phyloP scores from a whole-genome alignment of 139 green algal species.

The Chlorella ohadii region DNA sequence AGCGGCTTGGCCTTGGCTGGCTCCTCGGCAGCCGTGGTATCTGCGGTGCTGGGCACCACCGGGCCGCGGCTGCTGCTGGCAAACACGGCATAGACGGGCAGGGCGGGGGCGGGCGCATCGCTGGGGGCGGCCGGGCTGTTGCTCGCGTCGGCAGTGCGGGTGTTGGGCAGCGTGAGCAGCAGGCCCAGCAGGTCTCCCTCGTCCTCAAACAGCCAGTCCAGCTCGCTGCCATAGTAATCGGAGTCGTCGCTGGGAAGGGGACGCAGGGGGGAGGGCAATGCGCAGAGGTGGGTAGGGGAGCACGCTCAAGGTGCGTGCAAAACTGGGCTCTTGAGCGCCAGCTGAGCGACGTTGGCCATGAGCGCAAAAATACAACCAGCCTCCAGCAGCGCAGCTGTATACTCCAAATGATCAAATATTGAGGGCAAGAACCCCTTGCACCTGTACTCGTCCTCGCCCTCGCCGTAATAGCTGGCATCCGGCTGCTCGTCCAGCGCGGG shows the following conservation, averaged over 20 bases:
- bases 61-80: constrained; percentile 13
- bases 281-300: too few relatives aligned
- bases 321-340: too few relatives aligned
- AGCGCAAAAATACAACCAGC: too few relatives aligned
- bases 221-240: neutral
- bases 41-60: neutral
- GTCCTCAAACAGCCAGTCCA: constrained; percentile 28
- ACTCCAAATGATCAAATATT: too few relatives aligned
- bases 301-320: too few relatives aligned
- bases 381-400: too few relatives aligned
- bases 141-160: neutral
- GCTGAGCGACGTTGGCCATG: too few relatives aligned
- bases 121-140: neutral
- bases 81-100: constrained; percentile 25
- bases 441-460: neutral
- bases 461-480: neutral
- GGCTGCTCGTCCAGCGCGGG: neutral
- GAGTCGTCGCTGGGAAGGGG: neutral
- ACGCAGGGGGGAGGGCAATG: too few relatives aligned
- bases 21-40: neutral
- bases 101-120: neutral
- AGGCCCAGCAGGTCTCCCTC: neutral
- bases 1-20: neutral
- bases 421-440: too few relatives aligned
- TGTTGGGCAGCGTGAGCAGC: neutral